phyloP scores from a whole-genome alignment of 2,329 filamentous ascomycete genomes.

The Pestalotiopsis sp. region DNA sequence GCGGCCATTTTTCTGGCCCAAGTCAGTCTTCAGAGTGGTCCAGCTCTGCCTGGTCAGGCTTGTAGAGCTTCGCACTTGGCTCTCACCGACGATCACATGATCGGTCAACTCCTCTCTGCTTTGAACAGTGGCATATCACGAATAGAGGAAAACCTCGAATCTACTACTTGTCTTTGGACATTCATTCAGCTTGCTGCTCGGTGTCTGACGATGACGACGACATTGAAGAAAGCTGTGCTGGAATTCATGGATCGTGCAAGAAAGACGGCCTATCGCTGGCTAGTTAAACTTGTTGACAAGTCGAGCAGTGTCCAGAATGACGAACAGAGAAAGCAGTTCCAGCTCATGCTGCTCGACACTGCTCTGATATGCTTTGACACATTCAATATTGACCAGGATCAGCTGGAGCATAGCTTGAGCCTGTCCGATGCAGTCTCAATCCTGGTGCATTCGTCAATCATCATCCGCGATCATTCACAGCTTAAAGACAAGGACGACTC shows the following conservation, averaged over 20 bases:
- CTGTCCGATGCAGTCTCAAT: neutral
- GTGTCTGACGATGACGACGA: neutral
- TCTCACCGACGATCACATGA: neutral
- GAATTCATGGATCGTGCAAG: neutral
- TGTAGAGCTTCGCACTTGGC: neutral
- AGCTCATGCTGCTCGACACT: constrained; percentile 4
- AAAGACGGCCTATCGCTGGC: neutral
- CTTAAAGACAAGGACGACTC: neutral
- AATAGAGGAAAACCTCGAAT: constrained; percentile 9
- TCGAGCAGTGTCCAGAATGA: neutral
- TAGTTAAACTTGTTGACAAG: neutral
- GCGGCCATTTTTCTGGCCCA: constrained; percentile 4
- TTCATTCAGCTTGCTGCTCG: neutral
- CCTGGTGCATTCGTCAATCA: neutral
- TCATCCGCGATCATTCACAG: constrained; percentile 2
- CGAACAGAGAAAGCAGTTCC: constrained; percentile 6
- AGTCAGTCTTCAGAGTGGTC: constrained; percentile 2
- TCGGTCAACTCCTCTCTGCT: neutral
- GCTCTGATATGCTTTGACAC: constrained; percentile 7
- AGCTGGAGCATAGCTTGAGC: neutral
- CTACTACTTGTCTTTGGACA: neutral
- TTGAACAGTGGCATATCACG: neutral
- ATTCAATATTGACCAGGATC: constrained; percentile 1
- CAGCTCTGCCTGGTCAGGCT: neutral
- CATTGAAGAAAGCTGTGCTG: neutral